A percentile compares a stretch with the other conserved stretches of the same genome.
Conservation (phyloP, 768 basidiomycete genomes). For the Dictyophora rubrovolvata region DNA sequence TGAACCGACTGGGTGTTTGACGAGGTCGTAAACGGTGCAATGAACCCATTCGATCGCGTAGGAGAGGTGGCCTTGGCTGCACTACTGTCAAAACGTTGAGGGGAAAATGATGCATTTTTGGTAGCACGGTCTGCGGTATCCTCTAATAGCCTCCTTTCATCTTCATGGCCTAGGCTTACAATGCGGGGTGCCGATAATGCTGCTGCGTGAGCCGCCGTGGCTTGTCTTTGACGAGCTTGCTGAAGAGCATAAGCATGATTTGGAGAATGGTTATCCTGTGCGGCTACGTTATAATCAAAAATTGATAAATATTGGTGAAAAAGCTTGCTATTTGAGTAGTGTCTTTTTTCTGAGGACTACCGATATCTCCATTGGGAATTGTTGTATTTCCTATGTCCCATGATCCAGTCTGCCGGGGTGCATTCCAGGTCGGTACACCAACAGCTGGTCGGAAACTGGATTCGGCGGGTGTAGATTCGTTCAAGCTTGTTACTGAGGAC, state of each 20-base stretch:
- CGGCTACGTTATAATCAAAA: neutral
- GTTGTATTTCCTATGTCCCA: conserved; percentile 35
- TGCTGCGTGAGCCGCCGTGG: conserved; percentile 25
- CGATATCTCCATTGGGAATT: conserved; percentile 25
- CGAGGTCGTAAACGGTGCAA: conserved; percentile 12
- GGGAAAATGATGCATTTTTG: conserved; percentile 42
- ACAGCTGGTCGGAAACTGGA: conserved; percentile 35
- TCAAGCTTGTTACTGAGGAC: conserved; percentile 44
- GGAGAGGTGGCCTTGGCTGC: conserved; percentile 38
- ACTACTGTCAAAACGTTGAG: conserved; percentile 41
- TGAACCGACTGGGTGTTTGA: conserved; percentile 16
- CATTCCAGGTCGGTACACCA: conserved; percentile 41
- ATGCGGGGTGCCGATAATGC: conserved; percentile 31
- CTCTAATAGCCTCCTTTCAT: conserved; percentile 22
- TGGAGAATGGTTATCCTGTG: conserved; percentile 32
- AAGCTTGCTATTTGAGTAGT: conserved; percentile 36
- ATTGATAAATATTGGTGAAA: neutral
- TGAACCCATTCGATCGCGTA: conserved; percentile 26
- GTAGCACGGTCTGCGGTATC: conserved; percentile 31
- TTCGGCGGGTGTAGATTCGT: conserved; percentile 27
- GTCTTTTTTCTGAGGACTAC: conserved; percentile 41
- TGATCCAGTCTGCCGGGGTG: conserved; percentile 37
- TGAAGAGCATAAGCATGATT: conserved; percentile 28
- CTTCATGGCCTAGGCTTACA: conserved; percentile 22
- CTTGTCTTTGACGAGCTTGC: conserved; percentile 38